A percentile compares a stretch with the other conserved stretches of the same genome.
These are phyloP conservation scores for Coprinopsis strossmayeri DNA, from an alignment of 768 basidiomycete species.

Conservation along the genomic window DNA sequence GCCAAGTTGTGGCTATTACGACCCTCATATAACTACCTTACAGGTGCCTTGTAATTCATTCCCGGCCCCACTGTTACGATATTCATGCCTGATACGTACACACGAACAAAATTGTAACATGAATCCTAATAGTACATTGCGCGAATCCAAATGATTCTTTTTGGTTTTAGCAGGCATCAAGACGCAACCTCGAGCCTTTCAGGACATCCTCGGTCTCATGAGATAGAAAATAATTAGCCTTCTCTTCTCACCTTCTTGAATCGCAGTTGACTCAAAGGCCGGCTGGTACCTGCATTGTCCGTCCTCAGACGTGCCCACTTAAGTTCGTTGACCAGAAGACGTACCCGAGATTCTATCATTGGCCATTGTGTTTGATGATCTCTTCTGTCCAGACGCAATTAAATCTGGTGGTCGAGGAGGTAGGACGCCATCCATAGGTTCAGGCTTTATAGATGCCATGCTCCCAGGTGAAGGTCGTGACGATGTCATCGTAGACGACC, in stretches of 20 bases:
- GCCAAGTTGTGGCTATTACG: too few species aligned
- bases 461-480: not conserved
- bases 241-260: constrained; percentile 1
- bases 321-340: not conserved
- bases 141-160: too few species aligned
- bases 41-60: too few species aligned
- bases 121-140: too few species aligned
- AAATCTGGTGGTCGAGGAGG: too few species aligned
- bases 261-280: not conserved
- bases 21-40: too few species aligned
- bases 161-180: not conserved
- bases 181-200: too few species aligned
- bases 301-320: not conserved
- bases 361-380: not conserved
- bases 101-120: too few species aligned
- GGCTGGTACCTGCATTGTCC: not conserved
- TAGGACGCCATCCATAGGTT: not conserved
- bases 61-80: too few species aligned
- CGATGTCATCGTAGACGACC: not conserved
- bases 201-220: not conserved
- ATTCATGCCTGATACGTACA: too few species aligned
- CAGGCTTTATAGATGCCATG: not conserved
- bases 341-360: not conserved
- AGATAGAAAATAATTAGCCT: not conserved
- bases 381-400: not conserved